A percentile compares a stretch with the other conserved stretches of the same genome.
Conservation (phyloP, 305 asterid genomes). For the Fraxinus albicans region DNA sequence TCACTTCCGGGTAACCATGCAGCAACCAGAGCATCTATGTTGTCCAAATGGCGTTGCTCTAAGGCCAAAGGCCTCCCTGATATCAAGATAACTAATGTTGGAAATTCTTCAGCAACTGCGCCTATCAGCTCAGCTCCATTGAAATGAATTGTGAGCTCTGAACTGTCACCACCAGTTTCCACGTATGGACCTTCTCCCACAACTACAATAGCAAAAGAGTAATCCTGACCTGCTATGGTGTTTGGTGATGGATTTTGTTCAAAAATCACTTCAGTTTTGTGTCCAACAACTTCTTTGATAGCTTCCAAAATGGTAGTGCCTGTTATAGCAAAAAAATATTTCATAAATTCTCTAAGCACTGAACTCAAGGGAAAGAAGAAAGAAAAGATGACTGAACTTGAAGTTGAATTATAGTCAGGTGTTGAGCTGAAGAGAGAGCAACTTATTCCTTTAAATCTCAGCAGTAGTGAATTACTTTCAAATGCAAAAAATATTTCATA, state of each 20-base stretch:
- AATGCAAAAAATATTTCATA: background rate
- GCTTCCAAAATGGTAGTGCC: constrained; percentile 92
- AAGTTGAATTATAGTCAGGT: background rate
- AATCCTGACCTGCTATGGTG: constrained; percentile 55
- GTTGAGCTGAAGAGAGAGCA: background rate
- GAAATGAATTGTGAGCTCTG: constrained; percentile 61
- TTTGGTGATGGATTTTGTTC: constrained; percentile 61
- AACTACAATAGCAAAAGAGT: constrained; percentile 67
- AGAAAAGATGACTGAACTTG: background rate
- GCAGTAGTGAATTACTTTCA: background rate
- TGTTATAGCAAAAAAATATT: constrained; percentile 13
- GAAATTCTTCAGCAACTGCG: constrained; percentile 64
- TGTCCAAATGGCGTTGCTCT: constrained; percentile 60
- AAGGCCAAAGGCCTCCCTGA: constrained; percentile 78
- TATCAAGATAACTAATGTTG: constrained; percentile 63
- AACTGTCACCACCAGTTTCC: constrained; percentile 74
- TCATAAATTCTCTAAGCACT: background rate
- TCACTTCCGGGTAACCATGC: constrained; percentile 96
- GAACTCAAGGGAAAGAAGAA: background rate
- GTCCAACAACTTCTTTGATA: constrained; percentile 57
- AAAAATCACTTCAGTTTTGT: constrained; percentile 53
- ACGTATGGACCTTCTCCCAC: constrained; percentile 87
- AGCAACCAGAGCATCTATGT: constrained; percentile 60
- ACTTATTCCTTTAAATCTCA: background rate
- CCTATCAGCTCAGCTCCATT: constrained; percentile 57